phyloP scores from a whole-genome alignment of 1,139 yeast species.

The Yamadazyma mexicana region DNA sequence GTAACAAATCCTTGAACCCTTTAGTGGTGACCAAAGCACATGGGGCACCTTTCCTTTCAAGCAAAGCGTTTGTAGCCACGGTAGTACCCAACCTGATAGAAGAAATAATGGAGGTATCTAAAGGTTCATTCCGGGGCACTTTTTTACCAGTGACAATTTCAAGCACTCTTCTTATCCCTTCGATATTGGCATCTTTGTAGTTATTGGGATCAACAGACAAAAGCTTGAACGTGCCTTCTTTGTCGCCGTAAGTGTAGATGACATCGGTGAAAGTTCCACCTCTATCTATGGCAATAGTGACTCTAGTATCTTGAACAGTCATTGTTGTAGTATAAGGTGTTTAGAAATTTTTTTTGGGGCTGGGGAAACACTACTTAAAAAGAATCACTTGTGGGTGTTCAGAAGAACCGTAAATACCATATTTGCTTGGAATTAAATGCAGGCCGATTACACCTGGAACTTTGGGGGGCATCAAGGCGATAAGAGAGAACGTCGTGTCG shows the following conservation, averaged over 20 bases:
- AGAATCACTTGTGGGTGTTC: no score
- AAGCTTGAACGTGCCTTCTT: conserved; percentile 19
- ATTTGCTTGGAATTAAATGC: neutral
- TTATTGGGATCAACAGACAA: conserved; percentile 23
- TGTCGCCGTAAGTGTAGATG: conserved; percentile 14
- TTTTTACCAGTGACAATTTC: conserved; percentile 14
- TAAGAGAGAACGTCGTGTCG: neutral
- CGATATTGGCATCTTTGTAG: conserved; percentile 24
- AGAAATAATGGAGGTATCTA: conserved; percentile 34
- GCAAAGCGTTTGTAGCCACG: conserved; percentile 74
- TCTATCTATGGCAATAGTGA: conserved; percentile 21
- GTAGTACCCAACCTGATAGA: conserved; percentile 79
- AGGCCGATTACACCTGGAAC: neutral
- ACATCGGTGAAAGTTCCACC: conserved; percentile 27
- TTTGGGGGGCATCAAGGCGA: no score
- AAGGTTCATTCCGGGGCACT: conserved; percentile 17
- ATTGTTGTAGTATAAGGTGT: neutral
- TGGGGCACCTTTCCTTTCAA: conserved; percentile 66
- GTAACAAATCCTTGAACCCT: conserved; percentile 63
- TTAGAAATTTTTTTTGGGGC: no score
- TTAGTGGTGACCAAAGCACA: conserved; percentile 66
- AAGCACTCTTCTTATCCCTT: conserved; percentile 23
- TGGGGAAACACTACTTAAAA: no score
- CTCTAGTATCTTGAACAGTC: conserved; percentile 8
- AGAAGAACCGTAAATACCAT: no score